Evolutionary conservation across 768 basidiomycete genomes (phyloP), one percentile per base, ranked within the genome.

Genomic region (Strobilomyces confusus): DNA sequence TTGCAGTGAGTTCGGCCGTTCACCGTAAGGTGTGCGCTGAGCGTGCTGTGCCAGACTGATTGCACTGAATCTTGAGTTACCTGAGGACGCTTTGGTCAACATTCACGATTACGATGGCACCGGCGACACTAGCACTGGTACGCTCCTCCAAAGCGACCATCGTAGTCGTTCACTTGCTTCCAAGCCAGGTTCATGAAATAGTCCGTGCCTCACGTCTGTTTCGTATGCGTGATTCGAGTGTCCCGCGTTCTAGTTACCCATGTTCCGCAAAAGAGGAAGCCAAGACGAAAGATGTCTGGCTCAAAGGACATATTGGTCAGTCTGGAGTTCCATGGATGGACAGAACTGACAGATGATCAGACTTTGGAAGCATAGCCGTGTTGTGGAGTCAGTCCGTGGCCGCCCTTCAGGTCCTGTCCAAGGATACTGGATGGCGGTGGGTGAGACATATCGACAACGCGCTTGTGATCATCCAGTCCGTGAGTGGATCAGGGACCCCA

Each of bases 171-270:
- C 19, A 19, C 30, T 49, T 22, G 7, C 15, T 32, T 17, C n/a
- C 30, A 49, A 84, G 83, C 79, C 6, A 74, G 83, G 43, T 83
- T 80, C 64, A 84, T 84, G 81, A 84, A 85, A 70, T 86, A 85
- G 82, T 82, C 26, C 13, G 80, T 58, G 1, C 36, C 22, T 45
- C 40, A 13, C 7, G 36, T 19, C 26, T 12, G 22, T 25, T 20
- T 9, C 15, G 38, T 19, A 26, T 3, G 5, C 12, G n/a, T 37
- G 9, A 46, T 5, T 48, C 40, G n/a, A 55, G 25, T 14, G 9
- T 25, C 14, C 22, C 1, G 14, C 9, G 41, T 25, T 17, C 22
- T 1, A 83, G 81, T 61, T 79, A 79, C 55, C 80, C 80, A 4
- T 74, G 79, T 22, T 68, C 73, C 1, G 61, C 69, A 30, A 78